Percentiles rank a stretch among this genome's conserved stretches.
Evolutionary conservation across 164 flowering plant species (phyloP).

Genomic region (Aristolochia fimbriata): DNA sequence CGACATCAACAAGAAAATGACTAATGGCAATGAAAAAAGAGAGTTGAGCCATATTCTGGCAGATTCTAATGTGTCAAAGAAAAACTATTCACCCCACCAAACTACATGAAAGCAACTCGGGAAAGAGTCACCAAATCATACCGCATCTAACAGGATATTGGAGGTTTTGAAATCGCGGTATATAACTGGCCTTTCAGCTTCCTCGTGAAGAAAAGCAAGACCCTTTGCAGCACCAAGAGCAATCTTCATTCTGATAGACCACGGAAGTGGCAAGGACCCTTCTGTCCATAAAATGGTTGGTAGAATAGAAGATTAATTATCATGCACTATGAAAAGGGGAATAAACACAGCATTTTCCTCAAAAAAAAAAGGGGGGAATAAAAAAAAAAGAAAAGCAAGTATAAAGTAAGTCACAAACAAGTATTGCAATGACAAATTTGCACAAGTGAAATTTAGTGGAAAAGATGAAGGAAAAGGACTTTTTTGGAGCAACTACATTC

Average conservation of each 20-base stretch:
- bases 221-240: constrained; percentile 39
- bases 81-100: no score
- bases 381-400: no score
- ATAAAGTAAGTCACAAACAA: background rate
- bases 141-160: constrained; percentile 37
- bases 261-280: constrained; percentile 40
- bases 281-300: constrained; percentile 18
- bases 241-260: constrained; percentile 38
- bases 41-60: background rate
- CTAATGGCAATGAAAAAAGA: background rate
- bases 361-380: no score
- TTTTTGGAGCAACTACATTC: no score
- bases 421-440: background rate
- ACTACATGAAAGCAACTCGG: no score
- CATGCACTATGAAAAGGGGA: constrained; percentile 3
- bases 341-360: no score
- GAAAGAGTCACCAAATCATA: constrained; percentile 5
- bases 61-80: background rate
- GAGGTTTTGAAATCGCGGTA: constrained; percentile 40
- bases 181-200: constrained; percentile 36
- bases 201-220: constrained; percentile 39
- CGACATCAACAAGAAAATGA: background rate
- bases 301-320: constrained; percentile 16
- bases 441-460: no score
- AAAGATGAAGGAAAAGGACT: no score